Conservation (phyloP, 345 rosid species). For the Dipteronia dyeriana region DNA sequence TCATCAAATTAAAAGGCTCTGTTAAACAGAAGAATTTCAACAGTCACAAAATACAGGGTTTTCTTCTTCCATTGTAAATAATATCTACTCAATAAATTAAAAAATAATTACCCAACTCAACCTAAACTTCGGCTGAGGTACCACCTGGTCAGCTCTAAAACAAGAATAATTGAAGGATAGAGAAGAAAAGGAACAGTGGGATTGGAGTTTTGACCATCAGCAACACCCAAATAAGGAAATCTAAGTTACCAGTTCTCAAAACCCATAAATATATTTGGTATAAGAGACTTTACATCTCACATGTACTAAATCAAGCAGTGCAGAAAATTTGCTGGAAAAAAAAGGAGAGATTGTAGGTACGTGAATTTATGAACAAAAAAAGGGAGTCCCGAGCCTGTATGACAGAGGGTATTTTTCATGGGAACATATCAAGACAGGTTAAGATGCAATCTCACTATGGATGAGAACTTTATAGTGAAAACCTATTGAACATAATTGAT, state of each 20-base stretch:
- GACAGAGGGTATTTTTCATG: background rate
- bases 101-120: background rate
- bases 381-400: background rate
- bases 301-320: background rate
- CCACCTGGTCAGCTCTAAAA: background rate
- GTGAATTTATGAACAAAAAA: slow-evolving; percentile 1
- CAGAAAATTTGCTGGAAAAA: background rate
- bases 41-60: background rate
- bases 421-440: background rate
- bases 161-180: background rate
- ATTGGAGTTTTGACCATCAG: background rate
- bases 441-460: background rate
- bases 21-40: background rate
- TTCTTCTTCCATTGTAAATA: background rate
- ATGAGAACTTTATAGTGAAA: background rate
- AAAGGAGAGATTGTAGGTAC: background rate
- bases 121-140: background rate
- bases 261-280: too few relatives aligned
- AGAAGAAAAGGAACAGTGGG: background rate
- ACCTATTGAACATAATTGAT: background rate
- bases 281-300: background rate
- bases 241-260: background rate
- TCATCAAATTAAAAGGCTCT: background rate
- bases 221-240: background rate
- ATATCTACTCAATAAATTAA: background rate